Percentiles rank a stretch among this genome's conserved stretches.
Evolutionary conservation across 2,329 filamentous ascomycete species (phyloP).

Genomic region (Exophiala bonariae): DNA sequence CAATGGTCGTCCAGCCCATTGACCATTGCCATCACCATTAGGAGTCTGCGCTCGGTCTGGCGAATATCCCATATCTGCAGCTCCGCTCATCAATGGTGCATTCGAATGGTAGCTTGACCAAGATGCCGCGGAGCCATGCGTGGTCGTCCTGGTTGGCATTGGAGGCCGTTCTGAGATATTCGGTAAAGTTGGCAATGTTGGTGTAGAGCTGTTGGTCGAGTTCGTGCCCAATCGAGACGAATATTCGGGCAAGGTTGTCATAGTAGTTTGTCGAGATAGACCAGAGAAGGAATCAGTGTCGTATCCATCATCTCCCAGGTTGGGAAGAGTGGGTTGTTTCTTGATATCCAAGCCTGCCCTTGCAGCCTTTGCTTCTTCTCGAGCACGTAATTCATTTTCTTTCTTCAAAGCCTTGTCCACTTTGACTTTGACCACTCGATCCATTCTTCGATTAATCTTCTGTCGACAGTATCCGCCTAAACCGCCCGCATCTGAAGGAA

Average conservation of each 20-base stretch:
- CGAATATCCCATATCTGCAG: slow-evolving; percentile 60
- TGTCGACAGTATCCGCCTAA: slow-evolving; percentile 84
- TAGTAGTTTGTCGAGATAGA: slow-evolving; percentile 61
- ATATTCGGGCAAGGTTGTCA: slow-evolving; percentile 63
- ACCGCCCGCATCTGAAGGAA: slow-evolving; percentile 77
- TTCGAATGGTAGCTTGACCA: slow-evolving; percentile 63
- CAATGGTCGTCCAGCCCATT: slow-evolving; percentile 21
- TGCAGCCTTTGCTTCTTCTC: slow-evolving; percentile 52
- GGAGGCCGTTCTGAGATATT: slow-evolving; percentile 47
- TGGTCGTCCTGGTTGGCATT: slow-evolving; percentile 43
- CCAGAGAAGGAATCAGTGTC: slow-evolving; percentile 61
- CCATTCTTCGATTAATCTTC: slow-evolving; percentile 84
- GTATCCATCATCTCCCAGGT: slow-evolving; percentile 43
- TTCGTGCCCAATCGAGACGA: slow-evolving; percentile 57
- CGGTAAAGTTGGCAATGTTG: slow-evolving; percentile 29
- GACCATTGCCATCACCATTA: slow-evolving; percentile 29
- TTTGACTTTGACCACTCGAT: slow-evolving; percentile 79
- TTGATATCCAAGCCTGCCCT: slow-evolving; percentile 29
- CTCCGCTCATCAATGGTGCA: slow-evolving; percentile 61
- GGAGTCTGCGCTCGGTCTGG: slow-evolving; percentile 25
- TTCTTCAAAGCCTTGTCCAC: slow-evolving; percentile 86
- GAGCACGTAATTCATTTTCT: slow-evolving; percentile 58
- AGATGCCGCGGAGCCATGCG: slow-evolving; percentile 56
- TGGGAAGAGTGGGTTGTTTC: slow-evolving; percentile 61
- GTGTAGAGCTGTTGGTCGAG: slow-evolving; percentile 40